Evolutionary conservation across 352 stramenopile genomes (phyloP).

Genomic region (Pythium dissimile): DNA sequence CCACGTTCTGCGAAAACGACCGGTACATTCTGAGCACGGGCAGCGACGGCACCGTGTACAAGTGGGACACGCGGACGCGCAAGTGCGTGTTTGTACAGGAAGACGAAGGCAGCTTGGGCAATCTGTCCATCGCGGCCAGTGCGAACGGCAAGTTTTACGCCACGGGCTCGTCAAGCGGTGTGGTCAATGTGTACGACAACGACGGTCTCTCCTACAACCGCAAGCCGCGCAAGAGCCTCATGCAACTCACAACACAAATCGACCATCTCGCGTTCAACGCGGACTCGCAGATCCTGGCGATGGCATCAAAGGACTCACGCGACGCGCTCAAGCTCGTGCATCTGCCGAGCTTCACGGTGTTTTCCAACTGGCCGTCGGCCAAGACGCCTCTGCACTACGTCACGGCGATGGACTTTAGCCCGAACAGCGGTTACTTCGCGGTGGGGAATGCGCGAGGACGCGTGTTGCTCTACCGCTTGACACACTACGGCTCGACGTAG

Average conservation of each 20-base stretch:
- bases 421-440: conserved; percentile 91
- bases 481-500: conserved; percentile 91
- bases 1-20: conserved; percentile 92
- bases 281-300: conserved; percentile 93
- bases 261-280: conserved; percentile 91
- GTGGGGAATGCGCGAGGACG: conserved; percentile 96
- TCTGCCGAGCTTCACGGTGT: conserved; percentile 92
- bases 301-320: conserved; percentile 89
- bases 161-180: conserved; percentile 94
- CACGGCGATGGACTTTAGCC: conserved; percentile 95
- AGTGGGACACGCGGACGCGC: conserved; percentile 91
- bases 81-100: conserved; percentile 76
- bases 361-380: conserved; percentile 97
- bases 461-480: conserved; percentile 95
- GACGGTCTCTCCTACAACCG: conserved; percentile 35
- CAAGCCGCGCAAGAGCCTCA: conserved; percentile 92
- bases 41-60: conserved; percentile 95
- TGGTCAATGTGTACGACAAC: conserved; percentile 97
- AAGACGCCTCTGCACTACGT: conserved; percentile 97
- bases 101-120: conserved; percentile 87
- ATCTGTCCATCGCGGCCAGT: conserved; percentile 72
- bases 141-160: conserved; percentile 73
- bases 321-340: conserved; percentile 96
- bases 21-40: conserved; percentile 92
- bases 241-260: conserved; percentile 95